These are phyloP conservation scores for Sodiomyces alkalinus DNA, from an alignment of 2,329 filamentous ascomycete genomes.

Conservation along the genomic window DNA sequence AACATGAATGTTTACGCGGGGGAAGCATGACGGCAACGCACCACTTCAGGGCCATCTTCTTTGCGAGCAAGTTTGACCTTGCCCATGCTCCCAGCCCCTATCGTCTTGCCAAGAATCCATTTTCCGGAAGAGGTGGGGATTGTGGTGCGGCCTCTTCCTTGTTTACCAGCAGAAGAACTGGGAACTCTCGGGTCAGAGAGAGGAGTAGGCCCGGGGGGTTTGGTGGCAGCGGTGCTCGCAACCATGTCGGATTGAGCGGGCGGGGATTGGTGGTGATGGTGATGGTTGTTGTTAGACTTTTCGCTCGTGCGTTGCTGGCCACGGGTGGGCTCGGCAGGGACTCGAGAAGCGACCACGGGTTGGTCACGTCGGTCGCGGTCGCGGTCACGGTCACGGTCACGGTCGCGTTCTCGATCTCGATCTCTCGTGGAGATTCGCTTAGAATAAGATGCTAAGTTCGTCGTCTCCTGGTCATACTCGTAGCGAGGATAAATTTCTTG, in stretches of 20 bases:
- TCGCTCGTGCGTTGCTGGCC: constrained; percentile 34
- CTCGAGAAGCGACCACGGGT: constrained; percentile 31
- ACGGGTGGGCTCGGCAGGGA: constrained; percentile 32
- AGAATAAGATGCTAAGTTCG: constrained; percentile 46
- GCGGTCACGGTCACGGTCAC: neutral
- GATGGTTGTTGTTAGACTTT: constrained; percentile 22
- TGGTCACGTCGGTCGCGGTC: constrained; percentile 23
- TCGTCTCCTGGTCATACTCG: constrained; percentile 50
- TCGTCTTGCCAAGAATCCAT: constrained; percentile 92
- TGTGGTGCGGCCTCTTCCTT: constrained; percentile 53
- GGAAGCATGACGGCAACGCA: constrained; percentile 22
- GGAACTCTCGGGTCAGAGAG: constrained; percentile 33
- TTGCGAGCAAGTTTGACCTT: constrained; percentile 95
- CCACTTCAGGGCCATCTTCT: constrained; percentile 80
- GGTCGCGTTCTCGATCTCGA: neutral
- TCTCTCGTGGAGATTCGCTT: constrained; percentile 50
- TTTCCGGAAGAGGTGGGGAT: constrained; percentile 83
- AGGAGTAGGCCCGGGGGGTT: constrained; percentile 37
- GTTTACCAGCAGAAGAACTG: constrained; percentile 26
- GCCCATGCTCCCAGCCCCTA: constrained; percentile 96
- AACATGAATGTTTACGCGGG: no score
- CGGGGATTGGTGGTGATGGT: constrained; percentile 17
- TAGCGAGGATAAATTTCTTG: constrained; percentile 37
- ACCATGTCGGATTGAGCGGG: constrained; percentile 26
- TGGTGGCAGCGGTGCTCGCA: constrained; percentile 31